Evolutionary conservation across 169 alveolate genomes (phyloP).

Genomic region (Plasmodium coatneyi): DNA sequence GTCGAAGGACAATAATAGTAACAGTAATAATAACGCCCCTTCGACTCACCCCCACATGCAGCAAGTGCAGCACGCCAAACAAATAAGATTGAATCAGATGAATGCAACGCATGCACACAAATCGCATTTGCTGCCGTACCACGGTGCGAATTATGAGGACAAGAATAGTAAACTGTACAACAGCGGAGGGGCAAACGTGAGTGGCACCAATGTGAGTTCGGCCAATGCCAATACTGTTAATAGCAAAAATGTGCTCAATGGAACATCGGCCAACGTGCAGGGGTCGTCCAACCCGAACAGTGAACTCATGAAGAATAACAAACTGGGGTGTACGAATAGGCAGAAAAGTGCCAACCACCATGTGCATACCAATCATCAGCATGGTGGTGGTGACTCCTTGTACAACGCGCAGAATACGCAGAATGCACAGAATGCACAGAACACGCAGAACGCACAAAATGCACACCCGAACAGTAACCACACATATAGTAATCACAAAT

Average conservation of each 20-base stretch:
- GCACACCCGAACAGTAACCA: background rate
- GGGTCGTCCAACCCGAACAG: background rate
- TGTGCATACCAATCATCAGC: slow-evolving; percentile 12
- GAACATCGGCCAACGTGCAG: slow-evolving; percentile 12
- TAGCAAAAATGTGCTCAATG: slow-evolving; percentile 16
- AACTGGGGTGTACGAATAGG: slow-evolving; percentile 26
- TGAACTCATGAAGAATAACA: slow-evolving; percentile 42
- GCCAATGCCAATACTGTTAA: background rate
- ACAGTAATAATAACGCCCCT: slow-evolving; percentile 13
- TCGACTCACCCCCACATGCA: background rate
- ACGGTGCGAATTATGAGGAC: slow-evolving; percentile 38
- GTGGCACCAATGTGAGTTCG: background rate
- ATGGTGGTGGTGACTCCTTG: background rate
- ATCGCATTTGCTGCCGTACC: slow-evolving; percentile 12
- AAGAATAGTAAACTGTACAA: slow-evolving; percentile 37
- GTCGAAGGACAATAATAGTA: slow-evolving; percentile 5
- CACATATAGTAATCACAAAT: background rate
- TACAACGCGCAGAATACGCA: background rate
- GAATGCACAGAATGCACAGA: background rate
- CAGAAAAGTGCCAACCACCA: slow-evolving; percentile 23
- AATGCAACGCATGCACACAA: slow-evolving; percentile 15
- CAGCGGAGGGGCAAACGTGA: background rate
- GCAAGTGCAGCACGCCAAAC: slow-evolving; percentile 35
- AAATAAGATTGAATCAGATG: slow-evolving; percentile 29
- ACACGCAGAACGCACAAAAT: background rate